These are phyloP conservation scores for Phaeoacremonium minimum DNA, from an alignment of 2,329 filamentous ascomycete species.

Conservation along the genomic window DNA sequence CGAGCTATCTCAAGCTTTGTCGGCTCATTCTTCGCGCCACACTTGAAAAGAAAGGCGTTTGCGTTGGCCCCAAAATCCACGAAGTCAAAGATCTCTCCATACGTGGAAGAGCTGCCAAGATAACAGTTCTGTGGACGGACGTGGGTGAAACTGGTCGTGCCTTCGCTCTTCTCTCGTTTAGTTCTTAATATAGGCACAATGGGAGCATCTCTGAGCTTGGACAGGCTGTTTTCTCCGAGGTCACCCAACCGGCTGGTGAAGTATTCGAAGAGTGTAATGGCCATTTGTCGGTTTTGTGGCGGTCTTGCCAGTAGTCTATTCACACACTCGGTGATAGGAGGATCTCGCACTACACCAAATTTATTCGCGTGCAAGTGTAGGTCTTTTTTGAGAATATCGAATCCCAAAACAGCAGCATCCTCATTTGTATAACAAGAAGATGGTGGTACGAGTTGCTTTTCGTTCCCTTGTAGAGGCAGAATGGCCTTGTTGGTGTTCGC, in stretches of 20 bases:
- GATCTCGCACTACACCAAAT: constrained; percentile 82
- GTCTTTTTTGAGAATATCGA: constrained; percentile 70
- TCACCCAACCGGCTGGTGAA: constrained; percentile 75
- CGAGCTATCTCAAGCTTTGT: constrained; percentile 80
- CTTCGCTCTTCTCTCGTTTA: constrained; percentile 2
- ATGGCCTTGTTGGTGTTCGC: constrained; percentile 52
- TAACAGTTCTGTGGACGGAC: constrained; percentile 74
- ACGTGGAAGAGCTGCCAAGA: constrained; percentile 65
- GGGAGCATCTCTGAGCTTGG: constrained; percentile 56
- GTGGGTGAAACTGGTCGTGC: constrained; percentile 37
- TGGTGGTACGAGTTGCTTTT: constrained; percentile 63
- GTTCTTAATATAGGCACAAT: constrained; percentile 64
- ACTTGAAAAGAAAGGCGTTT: constrained; percentile 82
- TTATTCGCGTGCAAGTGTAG: constrained; percentile 77
- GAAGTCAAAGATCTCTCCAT: constrained; percentile 92
- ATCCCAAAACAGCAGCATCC: constrained; percentile 72
- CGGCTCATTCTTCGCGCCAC: constrained; percentile 88
- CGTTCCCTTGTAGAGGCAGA: constrained; percentile 69
- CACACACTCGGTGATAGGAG: constrained; percentile 72
- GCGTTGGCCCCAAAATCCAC: constrained; percentile 88
- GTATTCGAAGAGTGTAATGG: constrained; percentile 74
- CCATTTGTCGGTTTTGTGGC: constrained; percentile 62
- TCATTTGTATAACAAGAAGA: constrained; percentile 80
- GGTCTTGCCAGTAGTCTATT: constrained; percentile 68
- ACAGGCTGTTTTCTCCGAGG: constrained; percentile 56